phyloP scores from a whole-genome alignment of 768 basidiomycete species.

The Xerocomellus amylosporus region DNA sequence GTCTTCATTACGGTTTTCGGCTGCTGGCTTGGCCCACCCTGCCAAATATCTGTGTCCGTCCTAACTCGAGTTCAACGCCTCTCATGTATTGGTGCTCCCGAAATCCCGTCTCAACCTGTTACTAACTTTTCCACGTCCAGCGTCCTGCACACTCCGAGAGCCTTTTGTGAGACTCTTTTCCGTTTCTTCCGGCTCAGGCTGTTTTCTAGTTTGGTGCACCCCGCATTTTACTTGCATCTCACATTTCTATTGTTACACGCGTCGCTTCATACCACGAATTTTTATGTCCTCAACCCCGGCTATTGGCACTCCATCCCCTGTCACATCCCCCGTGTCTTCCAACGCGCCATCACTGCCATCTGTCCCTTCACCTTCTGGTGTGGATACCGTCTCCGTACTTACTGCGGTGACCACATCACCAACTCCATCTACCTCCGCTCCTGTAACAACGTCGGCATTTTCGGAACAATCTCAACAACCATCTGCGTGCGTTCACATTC shows the following conservation, averaged over 20 bases:
- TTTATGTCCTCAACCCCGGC: conserved; percentile 23
- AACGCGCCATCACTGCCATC: conserved; percentile 8
- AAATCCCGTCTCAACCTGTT: neutral
- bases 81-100: neutral
- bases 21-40: neutral
- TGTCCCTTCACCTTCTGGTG: conserved; percentile 6
- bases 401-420: conserved; percentile 24
- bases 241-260: conserved; percentile 6
- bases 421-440: conserved; percentile 5
- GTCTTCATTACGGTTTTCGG: neutral
- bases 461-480: conserved; percentile 11
- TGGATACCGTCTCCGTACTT: conserved; percentile 20
- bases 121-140: conserved; percentile 1
- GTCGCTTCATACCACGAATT: conserved; percentile 6
- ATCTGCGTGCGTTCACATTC: conserved; percentile 25
- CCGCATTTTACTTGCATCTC: conserved; percentile 8
- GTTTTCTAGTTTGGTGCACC: conserved; percentile 3
- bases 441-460: conserved; percentile 11
- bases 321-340: conserved; percentile 8
- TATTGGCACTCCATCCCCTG: conserved; percentile 10
- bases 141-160: neutral
- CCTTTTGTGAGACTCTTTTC: conserved; percentile 4
- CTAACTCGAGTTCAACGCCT: neutral
- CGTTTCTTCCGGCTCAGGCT: conserved; percentile 1
- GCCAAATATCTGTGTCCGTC: neutral